A percentile compares a stretch with the other conserved stretches of the same genome.
Conservation (phyloP, 768 basidiomycete species). For the Pleurotus giganteus region DNA sequence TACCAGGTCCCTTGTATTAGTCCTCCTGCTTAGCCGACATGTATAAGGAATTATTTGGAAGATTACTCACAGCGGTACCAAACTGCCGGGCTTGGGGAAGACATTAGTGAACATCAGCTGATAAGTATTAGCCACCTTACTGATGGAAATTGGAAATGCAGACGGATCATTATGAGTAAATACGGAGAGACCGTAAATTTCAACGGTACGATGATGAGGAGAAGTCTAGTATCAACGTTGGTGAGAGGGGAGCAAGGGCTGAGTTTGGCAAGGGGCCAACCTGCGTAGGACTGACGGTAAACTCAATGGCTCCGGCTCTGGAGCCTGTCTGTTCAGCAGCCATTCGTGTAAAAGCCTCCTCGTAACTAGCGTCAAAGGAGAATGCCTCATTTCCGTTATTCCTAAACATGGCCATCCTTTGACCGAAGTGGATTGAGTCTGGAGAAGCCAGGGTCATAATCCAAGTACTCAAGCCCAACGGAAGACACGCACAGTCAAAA, state of each 20-base stretch:
- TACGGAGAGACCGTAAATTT: not conserved
- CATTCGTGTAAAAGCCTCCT: not conserved
- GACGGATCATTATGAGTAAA: not conserved
- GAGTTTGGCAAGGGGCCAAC: not conserved
- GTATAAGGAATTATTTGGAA: too few relatives aligned
- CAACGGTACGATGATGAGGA: not conserved
- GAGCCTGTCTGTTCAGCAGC: too few relatives aligned
- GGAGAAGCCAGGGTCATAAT: not conserved
- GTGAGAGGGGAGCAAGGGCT: too few relatives aligned
- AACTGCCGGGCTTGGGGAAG: too few relatives aligned
- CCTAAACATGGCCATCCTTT: not conserved
- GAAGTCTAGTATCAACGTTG: too few relatives aligned
- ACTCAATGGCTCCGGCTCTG: too few relatives aligned
- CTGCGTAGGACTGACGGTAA: too few relatives aligned
- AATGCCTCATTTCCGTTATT: not conserved
- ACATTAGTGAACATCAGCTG: too few relatives aligned
- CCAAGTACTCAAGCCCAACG: not conserved
- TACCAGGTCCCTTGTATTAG: too few relatives aligned
- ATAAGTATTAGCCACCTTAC: too few relatives aligned
- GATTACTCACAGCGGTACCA: too few relatives aligned
- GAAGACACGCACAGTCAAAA: not conserved
- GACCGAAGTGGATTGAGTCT: not conserved
- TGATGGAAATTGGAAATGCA: slow-evolving; percentile 7
- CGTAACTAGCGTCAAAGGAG: not conserved
- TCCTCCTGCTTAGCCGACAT: too few relatives aligned